Evolutionary conservation across 2,329 filamentous ascomycete genomes (phyloP).

Genomic region (Triangularia setosa): DNA sequence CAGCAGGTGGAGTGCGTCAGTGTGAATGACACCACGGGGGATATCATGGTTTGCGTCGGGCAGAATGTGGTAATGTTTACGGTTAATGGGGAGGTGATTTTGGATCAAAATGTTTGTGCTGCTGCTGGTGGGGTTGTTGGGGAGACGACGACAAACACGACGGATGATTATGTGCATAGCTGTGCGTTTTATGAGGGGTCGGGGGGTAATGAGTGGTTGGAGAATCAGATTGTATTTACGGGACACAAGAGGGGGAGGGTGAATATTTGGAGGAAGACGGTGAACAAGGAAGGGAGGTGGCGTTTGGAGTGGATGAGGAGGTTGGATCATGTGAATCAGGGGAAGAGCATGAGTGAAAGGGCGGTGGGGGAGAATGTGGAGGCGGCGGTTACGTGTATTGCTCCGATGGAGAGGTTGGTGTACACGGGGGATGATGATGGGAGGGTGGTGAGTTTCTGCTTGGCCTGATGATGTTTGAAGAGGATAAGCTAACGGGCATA

Average conservation of each 20-base stretch:
- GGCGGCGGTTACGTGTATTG: constrained; percentile 79
- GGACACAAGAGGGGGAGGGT: constrained; percentile 81
- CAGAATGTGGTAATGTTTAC: constrained; percentile 75
- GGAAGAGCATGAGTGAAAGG: constrained; percentile 49
- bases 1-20: constrained; percentile 66
- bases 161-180: constrained; percentile 72
- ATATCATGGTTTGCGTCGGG: constrained; percentile 80
- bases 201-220: constrained; percentile 79
- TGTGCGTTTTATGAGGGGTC: constrained; percentile 92
- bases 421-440: constrained; percentile 96
- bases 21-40: constrained; percentile 87
- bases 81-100: constrained; percentile 77
- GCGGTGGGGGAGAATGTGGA: constrained; percentile 53
- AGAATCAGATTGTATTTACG: constrained; percentile 81
- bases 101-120: constrained; percentile 77
- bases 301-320: constrained; percentile 73
- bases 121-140: constrained; percentile 24
- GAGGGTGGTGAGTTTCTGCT: constrained; percentile 64
- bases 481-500: constrained; percentile 6
- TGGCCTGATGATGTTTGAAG: constrained; percentile 1
- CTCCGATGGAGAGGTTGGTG: constrained; percentile 75
- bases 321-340: constrained; percentile 71
- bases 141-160: constrained; percentile 28
- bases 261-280: constrained; percentile 65
- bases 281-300: constrained; percentile 60